These are phyloP conservation scores for Zopfochytrium polystomum DNA, from an alignment of 371 early-diverging fungal genomes.

Conservation along the genomic window DNA sequence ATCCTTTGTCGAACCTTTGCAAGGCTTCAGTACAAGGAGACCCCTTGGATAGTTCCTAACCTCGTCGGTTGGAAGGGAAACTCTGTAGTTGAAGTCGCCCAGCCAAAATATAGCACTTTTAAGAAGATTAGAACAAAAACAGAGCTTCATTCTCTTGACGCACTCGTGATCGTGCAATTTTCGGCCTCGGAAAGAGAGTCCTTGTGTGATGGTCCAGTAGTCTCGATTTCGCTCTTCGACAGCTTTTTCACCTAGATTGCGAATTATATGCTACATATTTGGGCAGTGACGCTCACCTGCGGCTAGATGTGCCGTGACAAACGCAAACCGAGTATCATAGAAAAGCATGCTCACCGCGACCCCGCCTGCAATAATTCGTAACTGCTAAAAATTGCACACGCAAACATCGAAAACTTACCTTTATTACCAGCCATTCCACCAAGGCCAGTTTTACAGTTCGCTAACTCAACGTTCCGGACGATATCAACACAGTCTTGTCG, in stretches of 20 bases:
- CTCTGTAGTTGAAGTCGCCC: slow-evolving; percentile 89
- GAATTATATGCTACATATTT: too few relatives aligned
- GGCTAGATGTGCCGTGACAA: slow-evolving; percentile 91
- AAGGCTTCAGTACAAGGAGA: neutral
- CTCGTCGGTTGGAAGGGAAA: slow-evolving; percentile 68
- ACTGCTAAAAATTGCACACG: neutral
- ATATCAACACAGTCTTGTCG: slow-evolving; percentile 60
- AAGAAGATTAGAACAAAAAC: slow-evolving; percentile 3
- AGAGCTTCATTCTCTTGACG: slow-evolving; percentile 10
- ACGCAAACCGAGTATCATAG: slow-evolving; percentile 80
- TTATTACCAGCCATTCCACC: slow-evolving; percentile 55
- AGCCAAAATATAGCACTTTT: slow-evolving; percentile 76
- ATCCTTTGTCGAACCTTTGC: slow-evolving; percentile 21
- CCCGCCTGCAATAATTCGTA: slow-evolving; percentile 26
- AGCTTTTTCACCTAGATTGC: slow-evolving; percentile 50
- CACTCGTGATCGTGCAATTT: slow-evolving; percentile 73
- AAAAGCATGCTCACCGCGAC: slow-evolving; percentile 68
- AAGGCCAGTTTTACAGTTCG: slow-evolving; percentile 68
- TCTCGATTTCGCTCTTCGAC: slow-evolving; percentile 84
- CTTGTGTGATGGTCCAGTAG: slow-evolving; percentile 72
- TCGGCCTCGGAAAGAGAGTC: slow-evolving; percentile 69
- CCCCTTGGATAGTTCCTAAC: too few relatives aligned
- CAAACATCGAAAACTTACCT: slow-evolving; percentile 21
- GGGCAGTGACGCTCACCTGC: slow-evolving; percentile 57
- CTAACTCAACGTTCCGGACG: slow-evolving; percentile 80